Base-by-base conservation (phyloP, 2,329 filamentous ascomycete species). In the Colletotrichum costaricense region DNA sequence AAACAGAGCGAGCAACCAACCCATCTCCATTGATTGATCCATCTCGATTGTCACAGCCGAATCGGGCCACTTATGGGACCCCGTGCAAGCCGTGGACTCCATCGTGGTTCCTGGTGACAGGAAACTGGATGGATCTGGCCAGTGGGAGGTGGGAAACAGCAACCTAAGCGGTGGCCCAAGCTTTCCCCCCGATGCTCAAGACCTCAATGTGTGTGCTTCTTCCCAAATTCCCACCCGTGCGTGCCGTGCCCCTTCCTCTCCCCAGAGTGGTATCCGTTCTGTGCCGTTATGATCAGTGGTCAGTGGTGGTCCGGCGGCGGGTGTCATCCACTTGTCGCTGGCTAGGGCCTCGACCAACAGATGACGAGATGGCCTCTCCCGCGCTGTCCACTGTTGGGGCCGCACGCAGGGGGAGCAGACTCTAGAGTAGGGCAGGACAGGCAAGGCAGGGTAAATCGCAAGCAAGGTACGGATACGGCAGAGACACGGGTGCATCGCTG, bases 91-190 rank as follows among this genome's bases (percentile, higher is more conserved):
- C 19, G 28, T 26, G 35, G 46, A 56, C 49, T 54, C 62, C 52
- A 38, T 65, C 22, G 22, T 55, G n/a, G 63, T 68, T 46, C 67
- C 67, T 46, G 24, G 46, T 70, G 60, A 62, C 66, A 65, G 67
- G 70, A 73, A 69, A 62, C 70, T 22, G 67, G 66, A 64, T 42
- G n/a, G 30, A 22, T 58, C 60, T 35, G 60, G 35, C 66, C 70
- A 70, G 70, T 73, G 60, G 55, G 59, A 73, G 60, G 46, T 26
- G 26, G 54, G 54, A 54, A 33, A 38, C 5, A 14, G 22, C n/a
- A 22, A 54, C 70, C 70, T 73, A 73, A 73, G 70, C 70, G 66
- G 70, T 73, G 70, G 70, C 60, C 70, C 46, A 70, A 70, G 70
- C 67, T 73, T 56, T 33, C 35, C 49, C 59, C 62, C 46, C 56